Evolutionary conservation across 176 grass and related monocot genomes (phyloP).

Genomic region (Cenchrus americanus): DNA sequence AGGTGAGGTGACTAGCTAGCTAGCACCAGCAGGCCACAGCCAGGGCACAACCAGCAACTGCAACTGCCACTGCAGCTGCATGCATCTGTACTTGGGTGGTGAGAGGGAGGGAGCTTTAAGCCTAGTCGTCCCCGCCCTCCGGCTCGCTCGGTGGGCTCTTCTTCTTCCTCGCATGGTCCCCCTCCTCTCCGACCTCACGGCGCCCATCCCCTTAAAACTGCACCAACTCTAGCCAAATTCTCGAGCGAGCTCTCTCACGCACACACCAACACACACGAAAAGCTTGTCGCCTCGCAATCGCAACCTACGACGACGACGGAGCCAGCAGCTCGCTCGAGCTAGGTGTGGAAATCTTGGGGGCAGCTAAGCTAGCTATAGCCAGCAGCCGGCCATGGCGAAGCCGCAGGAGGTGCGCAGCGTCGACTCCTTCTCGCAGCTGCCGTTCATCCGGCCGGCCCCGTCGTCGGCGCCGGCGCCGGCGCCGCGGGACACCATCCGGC

Average conservation of each 20-base stretch:
- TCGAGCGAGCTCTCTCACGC: conserved; percentile 5
- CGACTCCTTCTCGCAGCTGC: conserved; percentile 91
- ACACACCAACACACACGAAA: neutral
- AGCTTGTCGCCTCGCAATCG: conserved; percentile 19
- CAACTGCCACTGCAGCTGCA: conserved; percentile 52
- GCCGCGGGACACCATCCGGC: conserved; percentile 64
- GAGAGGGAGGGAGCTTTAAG: conserved; percentile 44
- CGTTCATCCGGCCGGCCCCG: conserved; percentile 57
- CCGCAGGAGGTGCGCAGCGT: conserved; percentile 58
- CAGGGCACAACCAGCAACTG: conserved; percentile 51
- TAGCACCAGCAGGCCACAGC: conserved; percentile 42
- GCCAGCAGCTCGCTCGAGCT: neutral
- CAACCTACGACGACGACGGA: neutral
- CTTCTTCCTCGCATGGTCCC: conserved; percentile 45
- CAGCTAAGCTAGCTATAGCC: neutral
- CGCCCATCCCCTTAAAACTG: conserved; percentile 59
- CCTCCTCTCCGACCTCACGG: conserved; percentile 19
- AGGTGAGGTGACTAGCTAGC: neutral
- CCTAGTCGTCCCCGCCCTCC: conserved; percentile 16
- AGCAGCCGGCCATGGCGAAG: conserved; percentile 53
- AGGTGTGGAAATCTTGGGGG: conserved; percentile 16
- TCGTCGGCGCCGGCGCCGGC: conserved; percentile 4
- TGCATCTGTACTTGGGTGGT: conserved; percentile 59
- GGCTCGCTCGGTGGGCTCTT: conserved; percentile 7
- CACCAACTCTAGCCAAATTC: conserved; percentile 61